Base-by-base conservation (phyloP, 2,329 filamentous ascomycete species). In the Fusarium citri region DNA sequence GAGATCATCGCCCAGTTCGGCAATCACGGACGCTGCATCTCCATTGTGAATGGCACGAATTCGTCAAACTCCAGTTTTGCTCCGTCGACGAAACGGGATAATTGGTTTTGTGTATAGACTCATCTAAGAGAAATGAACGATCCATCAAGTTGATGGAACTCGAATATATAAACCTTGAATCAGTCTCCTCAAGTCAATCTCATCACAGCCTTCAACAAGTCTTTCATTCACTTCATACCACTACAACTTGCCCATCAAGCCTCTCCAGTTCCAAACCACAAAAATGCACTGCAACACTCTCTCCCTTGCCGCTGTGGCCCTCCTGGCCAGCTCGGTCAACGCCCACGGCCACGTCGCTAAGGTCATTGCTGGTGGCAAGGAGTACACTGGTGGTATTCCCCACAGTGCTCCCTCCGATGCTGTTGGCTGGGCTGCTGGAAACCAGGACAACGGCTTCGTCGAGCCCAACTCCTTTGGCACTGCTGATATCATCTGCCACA, bases 401-500 rank as follows among this genome's bases (percentile, higher is more conserved):
- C 56, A 68, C 31, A 69, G 72, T 46, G 75, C 71, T 73, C 74
- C 74, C 6, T 57, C 64, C 22, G 70, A 79, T 41, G 79, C 77
- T 15, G 79, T 80, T 50, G 78, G 78, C 25, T 80, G 78, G 78
- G 69, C 76, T 31, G 78, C 78, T 55, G 68, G 61, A 34, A 75
- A 80, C 76, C 74, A 78, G 71, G 78, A 80, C 72, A 80, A 81
- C 63, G 82, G 83, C n/a, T 84, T 82, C 72, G 83, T 86, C 54
- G 79, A 79, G 22, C 85, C 85, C 30, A 79, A 76, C 48, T 71
- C 75, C 42, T 83, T 80, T 54, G 71, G 71, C 20, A 73, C 69
- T 8, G 59, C 76, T n/a, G 82, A 85, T 57, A 86, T 86, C 70
- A 81, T 83, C 72, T 86, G 84, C 76, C 83, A 85, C 76, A 80